Percentiles rank a stretch among this genome's conserved stretches.
Evolutionary conservation across 257 asterid genomes (phyloP).

Genomic region (Gardenia jasminoides): DNA sequence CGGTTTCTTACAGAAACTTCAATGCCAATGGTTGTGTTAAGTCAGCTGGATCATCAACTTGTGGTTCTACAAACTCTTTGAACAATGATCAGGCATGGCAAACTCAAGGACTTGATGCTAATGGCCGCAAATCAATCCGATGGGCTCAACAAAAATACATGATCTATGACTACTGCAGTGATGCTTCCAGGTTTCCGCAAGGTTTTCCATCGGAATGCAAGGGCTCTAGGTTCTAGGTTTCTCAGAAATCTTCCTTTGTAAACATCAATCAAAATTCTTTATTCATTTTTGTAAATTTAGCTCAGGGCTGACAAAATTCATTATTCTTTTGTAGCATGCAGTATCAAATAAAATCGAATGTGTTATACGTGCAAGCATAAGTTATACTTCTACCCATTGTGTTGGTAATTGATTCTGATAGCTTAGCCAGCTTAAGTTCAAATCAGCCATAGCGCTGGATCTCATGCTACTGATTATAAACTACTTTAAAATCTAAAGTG

Average conservation of each 20-base stretch:
- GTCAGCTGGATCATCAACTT: constrained; percentile 16
- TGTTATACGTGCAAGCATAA: neutral
- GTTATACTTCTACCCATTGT: no score
- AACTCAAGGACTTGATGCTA: constrained; percentile 33
- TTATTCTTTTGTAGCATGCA: neutral
- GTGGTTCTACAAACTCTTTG: constrained; percentile 15
- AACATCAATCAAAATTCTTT: neutral
- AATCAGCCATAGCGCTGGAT: no score
- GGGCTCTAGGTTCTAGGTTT: constrained; percentile 27
- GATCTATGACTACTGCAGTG: constrained; percentile 52
- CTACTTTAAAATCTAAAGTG: no score
- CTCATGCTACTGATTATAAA: no score
- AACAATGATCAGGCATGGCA: constrained; percentile 26
- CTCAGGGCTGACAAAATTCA: neutral
- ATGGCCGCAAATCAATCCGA: constrained; percentile 38
- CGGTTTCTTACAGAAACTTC: constrained; percentile 45
- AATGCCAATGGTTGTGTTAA: constrained; percentile 30
- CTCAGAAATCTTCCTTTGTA: neutral
- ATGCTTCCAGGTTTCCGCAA: constrained; percentile 38
- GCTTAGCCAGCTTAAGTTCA: no score
- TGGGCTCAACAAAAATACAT: constrained; percentile 48
- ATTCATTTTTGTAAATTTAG: neutral
- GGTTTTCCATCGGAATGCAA: constrained; percentile 47
- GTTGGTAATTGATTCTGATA: no score
- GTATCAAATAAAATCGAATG: neutral